Evolutionary conservation across 176 grass and related monocot genomes (phyloP), one percentile per base, ranked within the genome.

Genomic region (Rhipidocladum racemiflorum): DNA sequence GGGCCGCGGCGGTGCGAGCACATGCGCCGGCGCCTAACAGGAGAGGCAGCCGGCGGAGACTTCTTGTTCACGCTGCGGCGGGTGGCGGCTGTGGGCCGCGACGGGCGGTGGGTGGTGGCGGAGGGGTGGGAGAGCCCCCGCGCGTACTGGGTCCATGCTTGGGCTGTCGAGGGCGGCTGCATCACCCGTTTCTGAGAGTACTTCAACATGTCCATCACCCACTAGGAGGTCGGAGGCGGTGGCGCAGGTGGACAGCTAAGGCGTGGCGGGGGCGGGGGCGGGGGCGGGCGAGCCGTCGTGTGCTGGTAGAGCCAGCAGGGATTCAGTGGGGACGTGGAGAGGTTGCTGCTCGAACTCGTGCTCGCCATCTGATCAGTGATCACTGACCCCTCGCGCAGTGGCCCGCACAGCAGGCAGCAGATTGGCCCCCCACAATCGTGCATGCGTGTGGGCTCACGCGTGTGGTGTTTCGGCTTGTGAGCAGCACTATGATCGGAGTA

Each of bases 121-220:
- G 87, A 89, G 70, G 87, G 82, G 28, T 85, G 80, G 74, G 87
- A 85, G 68, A 61, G 87, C 4, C 75, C 84, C 4, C 76, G 80
- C 15, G 87, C 76, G 2, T 91, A 91, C 49, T 88, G 81, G 85
- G 89, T 91, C 35, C 81, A 91, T 15, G 85, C 81, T 0, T 88
- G 89, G 89, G 82, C 70, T 36, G 40, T 91, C 32, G 81, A 88
- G n/a, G 86, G 39, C 16, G 81, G 81, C 10, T 12, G 50, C 74
- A 87, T 91, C 60, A 87, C 57, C 14, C 74, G 50, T 18, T 77
- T 91, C 13, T 39, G 76, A 1, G 89, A 91, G 53, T 91, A 91
- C 64, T 91, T 91, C 81, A 88, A 88, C 80, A 88, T 81, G 5
- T 69, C 65, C 17, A 28, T 91, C 30, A 85, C 81, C 5, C 75